Evolutionary conservation across 768 basidiomycete species (phyloP).

Genomic region (Pleurotus salmoneostramineus): DNA sequence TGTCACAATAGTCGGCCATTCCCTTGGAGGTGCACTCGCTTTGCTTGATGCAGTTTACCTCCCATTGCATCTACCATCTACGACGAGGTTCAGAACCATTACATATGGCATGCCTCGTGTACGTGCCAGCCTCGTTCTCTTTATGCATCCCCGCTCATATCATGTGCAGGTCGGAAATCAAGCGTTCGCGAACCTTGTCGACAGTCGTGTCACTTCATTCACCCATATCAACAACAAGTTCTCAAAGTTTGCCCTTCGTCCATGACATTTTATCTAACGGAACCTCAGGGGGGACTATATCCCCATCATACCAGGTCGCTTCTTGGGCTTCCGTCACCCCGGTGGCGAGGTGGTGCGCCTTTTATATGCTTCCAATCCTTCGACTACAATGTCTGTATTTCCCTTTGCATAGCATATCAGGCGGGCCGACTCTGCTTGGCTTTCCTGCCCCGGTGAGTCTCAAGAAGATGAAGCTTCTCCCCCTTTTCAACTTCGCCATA

Average conservation of each 20-base stretch:
- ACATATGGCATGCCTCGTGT: conserved; percentile 42
- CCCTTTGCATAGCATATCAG: conserved; percentile 33
- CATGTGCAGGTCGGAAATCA: conserved; percentile 47
- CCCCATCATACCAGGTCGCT: conserved; percentile 36
- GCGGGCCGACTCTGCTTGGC: conserved; percentile 42
- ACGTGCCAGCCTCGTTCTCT: conserved; percentile 20
- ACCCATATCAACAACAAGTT: conserved; percentile 62
- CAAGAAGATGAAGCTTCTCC: neutral
- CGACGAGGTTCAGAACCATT: conserved; percentile 26
- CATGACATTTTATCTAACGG: neutral
- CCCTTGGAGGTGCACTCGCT: conserved; percentile 51
- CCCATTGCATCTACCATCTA: conserved; percentile 40
- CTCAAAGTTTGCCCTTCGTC: neutral
- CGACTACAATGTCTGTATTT: neutral
- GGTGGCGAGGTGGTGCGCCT: conserved; percentile 34
- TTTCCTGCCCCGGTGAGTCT: conserved; percentile 47
- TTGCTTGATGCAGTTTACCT: conserved; percentile 56
- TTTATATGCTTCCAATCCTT: neutral
- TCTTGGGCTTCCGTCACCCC: conserved; percentile 41
- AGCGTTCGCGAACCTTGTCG: conserved; percentile 59
- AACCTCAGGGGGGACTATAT: conserved; percentile 31
- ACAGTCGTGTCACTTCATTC: conserved; percentile 35
- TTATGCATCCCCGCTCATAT: neutral
- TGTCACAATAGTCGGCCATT: conserved; percentile 45
- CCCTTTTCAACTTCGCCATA: conserved; percentile 15